Percentiles rank a stretch among this genome's conserved stretches.
These are phyloP conservation scores for Codiaeum variegatum DNA, from an alignment of 441 rosid genomes.

Conservation along the genomic window DNA sequence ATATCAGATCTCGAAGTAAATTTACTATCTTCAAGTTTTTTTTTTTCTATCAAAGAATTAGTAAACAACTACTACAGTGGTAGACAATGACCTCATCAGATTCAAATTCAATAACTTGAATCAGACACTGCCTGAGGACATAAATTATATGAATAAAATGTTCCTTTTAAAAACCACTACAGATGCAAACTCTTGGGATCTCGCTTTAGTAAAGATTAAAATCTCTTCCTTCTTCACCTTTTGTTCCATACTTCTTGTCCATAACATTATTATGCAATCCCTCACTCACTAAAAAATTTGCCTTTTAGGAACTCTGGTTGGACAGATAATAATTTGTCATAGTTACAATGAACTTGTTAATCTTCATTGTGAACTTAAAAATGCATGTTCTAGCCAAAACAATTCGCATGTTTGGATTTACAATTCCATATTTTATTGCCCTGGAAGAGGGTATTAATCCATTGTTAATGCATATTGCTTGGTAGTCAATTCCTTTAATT, in stretches of 20 bases:
- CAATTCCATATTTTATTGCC: not conserved
- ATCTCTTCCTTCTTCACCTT: not conserved
- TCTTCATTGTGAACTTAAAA: not conserved
- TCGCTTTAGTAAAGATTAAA: not conserved
- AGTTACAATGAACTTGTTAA: not conserved
- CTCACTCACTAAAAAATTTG: not conserved
- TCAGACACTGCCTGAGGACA: not conserved
- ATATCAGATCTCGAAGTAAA: too few species aligned
- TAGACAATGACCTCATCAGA: not conserved
- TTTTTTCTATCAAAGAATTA: not conserved
- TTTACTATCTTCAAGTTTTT: too few species aligned
- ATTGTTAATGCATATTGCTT: not conserved
- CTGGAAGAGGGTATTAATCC: not conserved
- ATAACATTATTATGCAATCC: not conserved
- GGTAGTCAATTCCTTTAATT: not conserved
- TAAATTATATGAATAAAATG: not conserved
- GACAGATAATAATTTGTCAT: not conserved
- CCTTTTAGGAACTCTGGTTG: not conserved
- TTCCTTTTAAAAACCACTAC: not conserved
- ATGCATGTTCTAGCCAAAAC: not conserved
- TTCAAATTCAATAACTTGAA: not conserved
- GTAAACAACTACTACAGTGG: not conserved
- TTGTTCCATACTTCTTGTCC: not conserved
- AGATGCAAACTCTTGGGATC: not conserved
- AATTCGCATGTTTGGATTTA: not conserved